Evolutionary conservation across 345 rosid genomes (phyloP), one percentile per base, ranked within the genome.

Genomic region (Pistacia atlantica): DNA sequence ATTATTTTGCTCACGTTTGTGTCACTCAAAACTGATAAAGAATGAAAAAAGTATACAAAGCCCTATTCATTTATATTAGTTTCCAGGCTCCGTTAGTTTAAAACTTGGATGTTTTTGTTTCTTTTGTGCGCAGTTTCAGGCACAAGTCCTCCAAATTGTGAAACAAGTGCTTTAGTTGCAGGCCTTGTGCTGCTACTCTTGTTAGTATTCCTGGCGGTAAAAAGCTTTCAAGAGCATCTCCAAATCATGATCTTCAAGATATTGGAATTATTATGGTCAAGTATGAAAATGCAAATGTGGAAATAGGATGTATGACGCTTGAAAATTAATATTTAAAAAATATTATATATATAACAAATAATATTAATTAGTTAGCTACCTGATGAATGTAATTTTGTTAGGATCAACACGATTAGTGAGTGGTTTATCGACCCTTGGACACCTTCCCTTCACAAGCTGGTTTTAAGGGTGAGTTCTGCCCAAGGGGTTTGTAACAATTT

Each of bases 91-190:
- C 7, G 35, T 13, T 14, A 0, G 65, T 5, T 42, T 42, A 42
- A 42, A 42, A 42, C 7, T 42, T 42, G 8, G 7, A 2, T 18
- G 14, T 35, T 17, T 52, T 52, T 52, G 5, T 17, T 3, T 4
- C 12, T 13, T 17, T 52, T 62, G 51, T 20, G 25, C 25, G 17
- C 14, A 48, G n/a, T 71, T 48, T 65, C 71, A 28, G 65, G 72
- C 22, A 46, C 98, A 76, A 86, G 79, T 83, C 98, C 94, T 52
- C 97, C 98, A 0, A 49, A 71, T 65, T 94, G 98, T 79, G 84
- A n/a, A 82, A 84, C 89, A 88, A 79, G 82, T 94, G 98, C 83
- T 75, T 72, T 54, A 83, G 73, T 67, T 92, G 98, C 87, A 84
- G 81, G 64, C 96, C 96, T 31, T 94, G 97, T 80, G 61, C 76